phyloP scores from a whole-genome alignment of 2,329 filamentous ascomycete species.

The Pseudocercospora ulei region DNA sequence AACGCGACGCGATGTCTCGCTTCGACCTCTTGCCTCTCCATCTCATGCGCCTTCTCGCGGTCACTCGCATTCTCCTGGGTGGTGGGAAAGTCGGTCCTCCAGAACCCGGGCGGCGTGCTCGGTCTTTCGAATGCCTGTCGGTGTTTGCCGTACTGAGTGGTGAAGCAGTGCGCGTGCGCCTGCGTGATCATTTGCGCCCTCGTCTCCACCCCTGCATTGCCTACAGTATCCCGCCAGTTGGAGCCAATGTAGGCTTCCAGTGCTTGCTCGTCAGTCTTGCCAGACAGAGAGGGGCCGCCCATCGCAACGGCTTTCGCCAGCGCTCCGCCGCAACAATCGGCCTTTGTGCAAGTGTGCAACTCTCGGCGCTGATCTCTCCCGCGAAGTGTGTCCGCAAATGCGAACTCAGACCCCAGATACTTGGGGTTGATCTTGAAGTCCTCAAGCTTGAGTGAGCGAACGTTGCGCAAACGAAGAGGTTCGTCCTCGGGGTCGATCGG shows the following conservation, averaged over 20 bases:
- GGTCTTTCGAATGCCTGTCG: constrained; percentile 61
- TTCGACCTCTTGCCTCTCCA: constrained; percentile 56
- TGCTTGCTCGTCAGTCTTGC: constrained; percentile 26
- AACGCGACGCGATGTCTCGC: constrained; percentile 74
- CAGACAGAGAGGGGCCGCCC: constrained; percentile 19
- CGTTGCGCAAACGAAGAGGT: constrained; percentile 50
- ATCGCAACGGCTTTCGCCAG: constrained; percentile 56
- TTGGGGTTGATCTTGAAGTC: constrained; percentile 77
- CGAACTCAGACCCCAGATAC: constrained; percentile 62
- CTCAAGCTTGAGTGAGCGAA: constrained; percentile 50
- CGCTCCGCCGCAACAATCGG: constrained; percentile 64
- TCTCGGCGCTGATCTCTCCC: constrained; percentile 58
- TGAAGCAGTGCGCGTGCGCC: constrained; percentile 62
- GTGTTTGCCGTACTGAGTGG: constrained; percentile 68
- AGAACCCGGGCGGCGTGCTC: constrained; percentile 74
- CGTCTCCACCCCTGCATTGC: constrained; percentile 39
- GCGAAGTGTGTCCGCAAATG: constrained; percentile 66
- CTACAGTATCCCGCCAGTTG: constrained; percentile 24
- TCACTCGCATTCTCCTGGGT: constrained; percentile 70
- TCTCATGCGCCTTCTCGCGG: constrained; percentile 53
- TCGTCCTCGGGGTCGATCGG: constrained; percentile 32
- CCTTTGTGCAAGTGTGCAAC: constrained; percentile 62
- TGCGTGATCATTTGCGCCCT: constrained; percentile 60
- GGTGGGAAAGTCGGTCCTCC: constrained; percentile 77
- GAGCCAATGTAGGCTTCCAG: constrained; percentile 28